phyloP scores from a whole-genome alignment of 306 rosid species.

The Malus domestica region ASM211411v1 NC_041803.1:14184501-14185000 shows the following conservation, averaged over 20 bases:
- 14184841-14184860: constrained; percentile 37
- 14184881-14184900: constrained; percentile 47
- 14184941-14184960: constrained; percentile 63
- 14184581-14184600: constrained; percentile 63
- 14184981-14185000: constrained; percentile 7
- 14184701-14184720: constrained; percentile 54
- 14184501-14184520: constrained; percentile 72
- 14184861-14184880: constrained; percentile 31
- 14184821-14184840: constrained; percentile 49
- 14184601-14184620: constrained; percentile 54
- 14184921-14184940: constrained; percentile 48
- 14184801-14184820: constrained; percentile 40
- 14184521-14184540: constrained; percentile 34
- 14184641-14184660: too few relatives aligned
- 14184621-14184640: constrained; percentile 31
- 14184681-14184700: constrained; percentile 40
- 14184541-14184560: constrained; percentile 52
- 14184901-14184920: constrained; percentile 54
- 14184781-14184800: constrained; percentile 45
- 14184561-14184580: constrained; percentile 64
- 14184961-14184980: constrained; percentile 9
- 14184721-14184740: constrained; percentile 56
- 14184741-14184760: constrained; percentile 52
- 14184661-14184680: constrained; percentile 46
- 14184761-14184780: constrained; percentile 70